phyloP scores from a whole-genome alignment of 164 flowering plant species.

The Warburgia ugandensis region DNA sequence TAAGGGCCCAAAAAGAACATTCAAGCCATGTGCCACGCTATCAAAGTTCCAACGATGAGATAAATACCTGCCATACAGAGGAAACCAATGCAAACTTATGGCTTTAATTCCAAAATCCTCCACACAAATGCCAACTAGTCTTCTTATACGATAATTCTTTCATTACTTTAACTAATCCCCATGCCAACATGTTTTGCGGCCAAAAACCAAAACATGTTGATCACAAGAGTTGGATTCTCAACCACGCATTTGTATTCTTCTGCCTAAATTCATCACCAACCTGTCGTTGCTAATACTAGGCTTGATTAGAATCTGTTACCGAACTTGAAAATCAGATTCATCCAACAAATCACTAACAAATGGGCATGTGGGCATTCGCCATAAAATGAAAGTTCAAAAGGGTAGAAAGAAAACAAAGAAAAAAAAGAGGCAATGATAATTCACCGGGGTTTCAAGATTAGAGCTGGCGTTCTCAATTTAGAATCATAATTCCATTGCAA shows the following conservation, averaged over 20 bases:
- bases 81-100: too few species aligned
- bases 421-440: too few species aligned
- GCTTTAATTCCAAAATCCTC: neutral
- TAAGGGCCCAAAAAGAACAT: constrained; percentile 7
- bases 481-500: too few species aligned
- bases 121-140: neutral
- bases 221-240: neutral
- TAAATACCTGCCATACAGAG: too few species aligned
- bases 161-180: neutral
- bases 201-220: neutral
- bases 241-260: neutral
- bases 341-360: neutral
- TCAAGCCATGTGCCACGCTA: neutral
- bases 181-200: too few species aligned
- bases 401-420: too few species aligned
- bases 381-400: neutral
- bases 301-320: neutral
- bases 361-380: neutral
- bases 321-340: neutral
- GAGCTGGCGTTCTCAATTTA: too few species aligned
- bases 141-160: neutral
- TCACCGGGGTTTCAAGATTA: too few species aligned
- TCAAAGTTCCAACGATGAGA: neutral
- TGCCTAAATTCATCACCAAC: neutral
- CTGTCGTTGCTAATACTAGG: too few species aligned